These are phyloP conservation scores for Lyophyllum shimeji DNA, from an alignment of 768 basidiomycete species.

Conservation along the genomic window DNA sequence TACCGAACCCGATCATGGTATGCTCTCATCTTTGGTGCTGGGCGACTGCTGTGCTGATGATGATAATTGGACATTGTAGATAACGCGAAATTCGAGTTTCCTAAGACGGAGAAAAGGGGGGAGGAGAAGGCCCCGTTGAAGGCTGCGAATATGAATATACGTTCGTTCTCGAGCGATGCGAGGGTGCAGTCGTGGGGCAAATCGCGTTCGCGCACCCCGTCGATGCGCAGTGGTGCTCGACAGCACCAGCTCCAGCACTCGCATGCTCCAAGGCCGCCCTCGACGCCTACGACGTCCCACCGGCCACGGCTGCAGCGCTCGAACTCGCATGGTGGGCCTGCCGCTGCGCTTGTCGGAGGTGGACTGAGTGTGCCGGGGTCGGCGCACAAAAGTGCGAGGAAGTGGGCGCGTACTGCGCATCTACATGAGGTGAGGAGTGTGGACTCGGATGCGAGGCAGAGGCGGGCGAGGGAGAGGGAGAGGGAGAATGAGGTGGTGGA, in stretches of 20 bases:
- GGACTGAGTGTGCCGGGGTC: conserved; percentile 5
- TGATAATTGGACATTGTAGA: not conserved
- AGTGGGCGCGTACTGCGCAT: conserved; percentile 68
- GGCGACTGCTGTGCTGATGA: not conserved
- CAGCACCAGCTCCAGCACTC: not conserved
- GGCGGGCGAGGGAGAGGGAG: not conserved
- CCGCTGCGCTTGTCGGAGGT: conserved; percentile 13
- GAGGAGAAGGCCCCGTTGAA: not conserved
- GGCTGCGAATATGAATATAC: conserved; percentile 7
- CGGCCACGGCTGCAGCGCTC: conserved; percentile 43
- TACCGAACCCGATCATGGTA: not conserved
- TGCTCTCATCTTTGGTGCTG: conserved; percentile 1
- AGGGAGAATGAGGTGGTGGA: conserved; percentile 3
- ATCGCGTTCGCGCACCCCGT: conserved; percentile 29
- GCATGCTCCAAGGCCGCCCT: conserved; percentile 14
- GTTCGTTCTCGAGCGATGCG: conserved; percentile 8
- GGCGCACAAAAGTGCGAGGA: conserved; percentile 46
- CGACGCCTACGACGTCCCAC: conserved; percentile 28
- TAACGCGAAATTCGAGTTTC: conserved; percentile 13
- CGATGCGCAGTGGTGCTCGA: conserved; percentile 21
- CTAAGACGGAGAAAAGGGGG: not conserved
- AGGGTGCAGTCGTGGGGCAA: conserved; percentile 3
- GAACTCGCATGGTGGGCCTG: conserved; percentile 39
- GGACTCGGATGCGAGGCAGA: not conserved
- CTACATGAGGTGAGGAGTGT: conserved; percentile 54